These are phyloP conservation scores for Chloranthus sessilifolius DNA, from an alignment of 164 flowering plant species.

Conservation along the genomic window DNA sequence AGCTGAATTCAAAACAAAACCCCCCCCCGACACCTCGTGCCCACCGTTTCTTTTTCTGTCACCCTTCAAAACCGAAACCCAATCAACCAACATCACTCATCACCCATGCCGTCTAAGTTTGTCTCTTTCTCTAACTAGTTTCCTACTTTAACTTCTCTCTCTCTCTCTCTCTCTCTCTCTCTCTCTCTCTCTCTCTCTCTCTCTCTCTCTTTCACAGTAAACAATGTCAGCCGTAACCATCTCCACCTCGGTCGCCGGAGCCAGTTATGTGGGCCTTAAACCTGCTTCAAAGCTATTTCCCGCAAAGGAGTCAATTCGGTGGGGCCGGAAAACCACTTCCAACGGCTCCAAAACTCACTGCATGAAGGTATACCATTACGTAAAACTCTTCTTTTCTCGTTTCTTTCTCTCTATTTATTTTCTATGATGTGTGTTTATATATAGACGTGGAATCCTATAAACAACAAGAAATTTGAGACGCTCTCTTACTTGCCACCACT, in stretches of 20 bases:
- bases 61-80: background rate
- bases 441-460: conserved; percentile 68
- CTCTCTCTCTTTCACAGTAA: background rate
- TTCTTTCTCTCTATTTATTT: background rate
- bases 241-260: conserved; percentile 26
- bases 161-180: conserved; percentile 3
- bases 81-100: background rate
- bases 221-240: conserved; percentile 43
- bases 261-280: conserved; percentile 29
- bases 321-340: conserved; percentile 46
- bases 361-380: conserved; percentile 52
- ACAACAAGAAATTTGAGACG: conserved; percentile 66
- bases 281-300: conserved; percentile 28
- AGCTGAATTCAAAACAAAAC: too few species aligned
- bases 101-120: conserved; percentile 1
- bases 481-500: conserved; percentile 71
- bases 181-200: background rate
- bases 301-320: conserved; percentile 30
- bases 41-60: conserved; percentile 1
- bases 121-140: background rate
- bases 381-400: background rate
- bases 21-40: conserved; percentile 1
- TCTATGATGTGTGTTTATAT: background rate
- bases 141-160: background rate
- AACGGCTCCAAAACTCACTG: conserved; percentile 50